Evolutionary conservation across 495 filamentous ascomycete species (phyloP), one percentile per base, ranked within the genome.

Genomic region (Neohortaea acidophila): DNA sequence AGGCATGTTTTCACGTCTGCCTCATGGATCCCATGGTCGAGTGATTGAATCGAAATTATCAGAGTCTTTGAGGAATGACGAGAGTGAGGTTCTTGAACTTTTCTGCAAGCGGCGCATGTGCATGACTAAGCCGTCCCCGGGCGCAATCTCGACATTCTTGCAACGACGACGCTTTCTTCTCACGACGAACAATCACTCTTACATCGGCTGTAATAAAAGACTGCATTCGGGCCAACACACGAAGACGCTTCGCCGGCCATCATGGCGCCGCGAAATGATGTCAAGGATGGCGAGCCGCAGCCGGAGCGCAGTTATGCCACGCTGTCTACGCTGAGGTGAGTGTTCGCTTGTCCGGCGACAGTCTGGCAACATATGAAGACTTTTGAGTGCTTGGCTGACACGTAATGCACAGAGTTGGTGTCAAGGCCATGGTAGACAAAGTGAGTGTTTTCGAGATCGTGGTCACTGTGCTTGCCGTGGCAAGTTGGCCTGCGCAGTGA

Each of bases 391-490:
- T 15, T n/a, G 14, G 26, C 39, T 49, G 38, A 43, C 20, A n/a
- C n/a, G n/a, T n/a, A 14, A 5, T 28, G 18, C 47, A 44, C 61
- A 83, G 78, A 31, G 72, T 81, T 50, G 79, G 79, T 49, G 72
- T 81, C 36, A 82, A 82, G 57, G 72, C 72, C 24, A 72, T 73
- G 58, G 73, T 79, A 29, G 72, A 77, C 45, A 80, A 80, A 67
- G 75, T 79, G 43, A 52, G 65, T 28, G 20, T 23, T 28, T 14
- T 13, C 29, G 10, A 24, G n/a, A n/a, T n/a, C n/a, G n/a, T n/a
- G n/a, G n/a, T n/a, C n/a, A n/a, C n/a, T n/a, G n/a, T n/a, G n/a
- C n/a, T n/a, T n/a, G n/a, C n/a, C n/a, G n/a, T n/a, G n/a, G n/a
- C n/a, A n/a, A n/a, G n/a, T n/a, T n/a, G n/a, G n/a, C n/a, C n/a